Base-by-base conservation (phyloP, 371 early-diverging fungal species). In the Mucor lusitanicus region DNA sequence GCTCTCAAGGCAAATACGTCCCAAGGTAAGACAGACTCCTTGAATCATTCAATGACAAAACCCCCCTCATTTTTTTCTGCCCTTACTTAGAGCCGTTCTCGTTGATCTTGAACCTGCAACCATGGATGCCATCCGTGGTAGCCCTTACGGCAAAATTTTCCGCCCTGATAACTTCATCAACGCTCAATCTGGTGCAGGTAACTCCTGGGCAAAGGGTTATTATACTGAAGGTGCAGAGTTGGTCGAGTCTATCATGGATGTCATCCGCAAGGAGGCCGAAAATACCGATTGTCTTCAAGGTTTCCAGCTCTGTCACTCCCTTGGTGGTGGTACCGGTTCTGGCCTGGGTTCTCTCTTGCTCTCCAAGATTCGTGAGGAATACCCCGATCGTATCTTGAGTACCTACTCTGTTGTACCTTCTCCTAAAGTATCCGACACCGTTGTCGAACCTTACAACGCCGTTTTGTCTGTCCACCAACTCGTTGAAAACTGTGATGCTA, bases 21-120 rank as follows among this genome's bases (percentile, higher is more conserved):
- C 99, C 99, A 30, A 79, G 71, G 68, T 75, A 67, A 61, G 40
- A 12, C 17, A 61, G 23, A 50, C 50, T 50, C 50, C 50, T 50
- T 50, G 46, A 50, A n/a, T 50, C 56, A 35, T 15, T 27, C 55
- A 39, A 53, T 50, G 61, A 61, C 21, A 55, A 19, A 40, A 28
- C 40, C 35, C 39, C 39, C 15, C 32, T 32, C 13, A 58, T 21
- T 58, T 55, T 55, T 30, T 55, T 27, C 7, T 23, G 23, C 28
- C 23, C 23, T 50, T 50, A 50, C 23, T 25, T 68, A 80, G 99
- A 74, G 96, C 99, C 32, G 97, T 99, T 70, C 86, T 99, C 39
- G 95, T 99, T 54, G 99, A 99, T 84, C 86, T 99, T 35, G 99
- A 99, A 86, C 99, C 99, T 48, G 99, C 99, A 48, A 98, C 99